These are phyloP conservation scores for Leccinum fuscescens DNA, from an alignment of 1,284 basidiomycete genomes.

Conservation along the genomic window DNA sequence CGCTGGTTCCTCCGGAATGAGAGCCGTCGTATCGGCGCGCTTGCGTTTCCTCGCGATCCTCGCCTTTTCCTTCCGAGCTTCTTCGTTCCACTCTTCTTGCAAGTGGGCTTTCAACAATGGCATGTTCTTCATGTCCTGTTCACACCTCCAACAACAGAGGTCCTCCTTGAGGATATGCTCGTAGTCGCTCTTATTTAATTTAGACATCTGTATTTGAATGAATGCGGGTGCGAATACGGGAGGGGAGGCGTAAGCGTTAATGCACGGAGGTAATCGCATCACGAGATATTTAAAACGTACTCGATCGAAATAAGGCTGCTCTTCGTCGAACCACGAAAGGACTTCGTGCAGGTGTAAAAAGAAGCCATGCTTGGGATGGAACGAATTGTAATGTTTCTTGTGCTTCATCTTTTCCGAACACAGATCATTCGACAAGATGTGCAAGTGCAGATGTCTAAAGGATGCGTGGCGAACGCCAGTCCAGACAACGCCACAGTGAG, in stretches of 20 bases:
- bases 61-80: conserved; percentile 39
- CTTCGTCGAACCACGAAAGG: conserved; percentile 70
- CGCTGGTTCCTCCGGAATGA: conserved; percentile 9
- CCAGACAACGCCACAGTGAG: not conserved
- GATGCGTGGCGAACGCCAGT: not conserved
- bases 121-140: conserved; percentile 63
- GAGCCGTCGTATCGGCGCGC: conserved; percentile 14
- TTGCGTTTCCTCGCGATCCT: conserved; percentile 39
- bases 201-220: conserved; percentile 45
- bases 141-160: conserved; percentile 71
- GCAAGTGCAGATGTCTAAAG: conserved; percentile 79
- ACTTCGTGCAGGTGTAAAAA: conserved; percentile 81
- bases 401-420: conserved; percentile 74
- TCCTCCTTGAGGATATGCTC: conserved; percentile 66
- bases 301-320: conserved; percentile 48
- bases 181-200: conserved; percentile 51
- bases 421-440: conserved; percentile 85
- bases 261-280: not conserved
- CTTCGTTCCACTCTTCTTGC: conserved; percentile 57
- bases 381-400: conserved; percentile 95
- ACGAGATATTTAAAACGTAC: conserved; percentile 37
- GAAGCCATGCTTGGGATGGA: conserved; percentile 85
- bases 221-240: not conserved
- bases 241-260: conserved; percentile 1
- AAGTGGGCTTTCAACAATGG: conserved; percentile 77